A percentile compares a stretch with the other conserved stretches of the same genome.
Evolutionary conservation across 2,329 filamentous ascomycete species (phyloP).

Genomic region (Talaromyces sp.): DNA sequence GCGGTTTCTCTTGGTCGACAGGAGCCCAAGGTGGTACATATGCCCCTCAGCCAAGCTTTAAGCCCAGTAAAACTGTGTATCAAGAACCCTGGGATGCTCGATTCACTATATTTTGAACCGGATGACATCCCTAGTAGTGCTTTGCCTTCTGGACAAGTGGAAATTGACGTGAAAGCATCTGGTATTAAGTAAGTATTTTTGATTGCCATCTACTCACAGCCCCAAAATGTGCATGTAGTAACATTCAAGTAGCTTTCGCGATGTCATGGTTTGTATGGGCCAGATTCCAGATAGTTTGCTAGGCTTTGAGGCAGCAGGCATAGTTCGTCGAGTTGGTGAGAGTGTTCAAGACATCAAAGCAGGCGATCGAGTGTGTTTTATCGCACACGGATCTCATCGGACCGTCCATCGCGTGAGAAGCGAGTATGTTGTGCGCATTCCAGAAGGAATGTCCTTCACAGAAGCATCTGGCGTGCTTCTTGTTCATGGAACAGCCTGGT

Average conservation of each 20-base stretch:
- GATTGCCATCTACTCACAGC: neutral
- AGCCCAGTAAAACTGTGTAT: neutral
- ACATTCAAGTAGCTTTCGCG: slow-evolving; percentile 5
- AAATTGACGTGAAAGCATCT: neutral
- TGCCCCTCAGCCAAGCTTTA: neutral
- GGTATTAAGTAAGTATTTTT: neutral
- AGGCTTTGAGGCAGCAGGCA: slow-evolving; percentile 1
- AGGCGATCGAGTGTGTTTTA: slow-evolving; percentile 1
- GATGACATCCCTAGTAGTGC: neutral
- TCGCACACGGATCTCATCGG: neutral
- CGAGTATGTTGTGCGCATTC: neutral
- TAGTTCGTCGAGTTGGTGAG: neutral
- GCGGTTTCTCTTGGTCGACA: neutral
- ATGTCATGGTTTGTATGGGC: slow-evolving; percentile 16
- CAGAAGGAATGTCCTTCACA: slow-evolving; percentile 7
- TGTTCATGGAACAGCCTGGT: slow-evolving; percentile 14
- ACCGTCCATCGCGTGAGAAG: neutral
- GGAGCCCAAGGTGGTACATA: neutral
- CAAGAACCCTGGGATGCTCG: neutral
- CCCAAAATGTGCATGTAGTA: neutral
- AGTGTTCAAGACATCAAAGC: neutral
- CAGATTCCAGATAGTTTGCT: neutral
- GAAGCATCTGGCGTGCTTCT: slow-evolving; percentile 1
- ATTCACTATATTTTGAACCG: slow-evolving; percentile 3
- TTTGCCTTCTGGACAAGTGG: neutral